Percentiles rank a stretch among this genome's conserved stretches.
Evolutionary conservation across 768 basidiomycete species (phyloP).

Genomic region (Podaxis sp.): DNA sequence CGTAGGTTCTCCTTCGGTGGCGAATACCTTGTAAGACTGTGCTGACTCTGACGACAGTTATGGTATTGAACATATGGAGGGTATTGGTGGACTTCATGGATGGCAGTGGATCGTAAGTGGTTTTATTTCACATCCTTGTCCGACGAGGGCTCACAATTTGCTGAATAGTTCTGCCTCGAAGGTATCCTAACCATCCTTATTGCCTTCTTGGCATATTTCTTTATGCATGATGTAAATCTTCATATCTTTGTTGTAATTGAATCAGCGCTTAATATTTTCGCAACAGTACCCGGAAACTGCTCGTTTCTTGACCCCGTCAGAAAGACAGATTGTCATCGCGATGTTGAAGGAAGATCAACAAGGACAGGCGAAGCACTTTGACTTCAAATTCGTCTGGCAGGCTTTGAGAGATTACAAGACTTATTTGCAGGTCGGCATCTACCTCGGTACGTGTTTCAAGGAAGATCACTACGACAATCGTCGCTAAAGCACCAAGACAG

Average conservation of each 20-base stretch:
- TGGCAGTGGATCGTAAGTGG: slow-evolving; percentile 51
- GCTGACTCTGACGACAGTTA: slow-evolving; percentile 32
- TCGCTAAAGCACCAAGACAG: slow-evolving; percentile 1
- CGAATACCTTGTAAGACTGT: slow-evolving; percentile 4
- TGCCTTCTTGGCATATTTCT: slow-evolving; percentile 45
- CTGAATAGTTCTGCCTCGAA: slow-evolving; percentile 44
- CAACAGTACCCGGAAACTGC: slow-evolving; percentile 58
- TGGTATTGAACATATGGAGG: slow-evolving; percentile 46
- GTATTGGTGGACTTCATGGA: slow-evolving; percentile 35
- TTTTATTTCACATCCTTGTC: background rate
- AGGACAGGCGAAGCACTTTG: slow-evolving; percentile 44
- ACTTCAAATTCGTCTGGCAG: slow-evolving; percentile 46
- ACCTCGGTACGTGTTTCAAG: slow-evolving; percentile 33
- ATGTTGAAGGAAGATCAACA: slow-evolving; percentile 46
- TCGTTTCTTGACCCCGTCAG: slow-evolving; percentile 47
- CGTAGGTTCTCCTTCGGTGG: slow-evolving; percentile 25
- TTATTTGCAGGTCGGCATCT: slow-evolving; percentile 39
- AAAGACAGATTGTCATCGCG: slow-evolving; percentile 37
- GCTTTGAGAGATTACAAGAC: slow-evolving; percentile 48
- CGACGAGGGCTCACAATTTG: background rate
- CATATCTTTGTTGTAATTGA: background rate
- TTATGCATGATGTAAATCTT: slow-evolving; percentile 50
- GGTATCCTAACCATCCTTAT: slow-evolving; percentile 44
- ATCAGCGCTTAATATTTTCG: background rate
- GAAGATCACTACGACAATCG: background rate